Base-by-base conservation (phyloP, 495 filamentous ascomycete genomes). In the Entonaema liquescens region DNA sequence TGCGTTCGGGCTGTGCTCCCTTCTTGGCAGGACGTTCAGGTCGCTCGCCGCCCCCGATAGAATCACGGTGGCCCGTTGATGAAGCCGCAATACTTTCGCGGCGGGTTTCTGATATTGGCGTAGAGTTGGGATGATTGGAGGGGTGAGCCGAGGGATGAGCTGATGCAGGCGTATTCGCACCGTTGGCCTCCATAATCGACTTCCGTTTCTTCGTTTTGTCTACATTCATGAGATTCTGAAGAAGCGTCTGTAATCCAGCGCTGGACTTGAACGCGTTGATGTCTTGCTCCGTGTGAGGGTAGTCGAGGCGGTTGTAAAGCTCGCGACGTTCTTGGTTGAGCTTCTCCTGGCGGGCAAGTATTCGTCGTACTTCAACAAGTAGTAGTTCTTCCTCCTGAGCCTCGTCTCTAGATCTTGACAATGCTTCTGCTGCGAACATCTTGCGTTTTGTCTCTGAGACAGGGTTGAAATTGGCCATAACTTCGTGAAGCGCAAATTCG, bases 381-480 rank as follows among this genome's bases (percentile, higher is more conserved):
- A 98, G 83, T 62, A 92, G 89, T 71, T 95, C 92, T 79, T 99
- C 95, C 73, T 99, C 95, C 61, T 91, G 88, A 3, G 93, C 89
- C 79, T 98, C 93, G 42, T 97, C 92, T 35, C 88, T 88, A n/a
- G 90, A 89, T 29, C 96, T 89, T 38, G 87, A 84, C 72, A 98
- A 84, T 29, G 94, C 88, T 19, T 89, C 85, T 59, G 91, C 88
- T 2, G 93, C 95, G 72, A 96, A 90, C 55, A 92, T 86, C 79
- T 98, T 98, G 59, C 95, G 91, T 23, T 85, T 83, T 4, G 84
- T 82, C 76, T 98, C 95, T 28, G 90, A 87, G 7, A 84, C 82
- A 0, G 93, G 87, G 70, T 97, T 90, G 84, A 94, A 99, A 68
- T 92, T 92, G 66, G 85, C 84, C 86, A 97, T 93, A 68, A 89